Evolutionary conservation across 331 rosid species (phyloP), one percentile per base, ranked within the genome.

Genomic region (Stylosanthes scabra): DNA sequence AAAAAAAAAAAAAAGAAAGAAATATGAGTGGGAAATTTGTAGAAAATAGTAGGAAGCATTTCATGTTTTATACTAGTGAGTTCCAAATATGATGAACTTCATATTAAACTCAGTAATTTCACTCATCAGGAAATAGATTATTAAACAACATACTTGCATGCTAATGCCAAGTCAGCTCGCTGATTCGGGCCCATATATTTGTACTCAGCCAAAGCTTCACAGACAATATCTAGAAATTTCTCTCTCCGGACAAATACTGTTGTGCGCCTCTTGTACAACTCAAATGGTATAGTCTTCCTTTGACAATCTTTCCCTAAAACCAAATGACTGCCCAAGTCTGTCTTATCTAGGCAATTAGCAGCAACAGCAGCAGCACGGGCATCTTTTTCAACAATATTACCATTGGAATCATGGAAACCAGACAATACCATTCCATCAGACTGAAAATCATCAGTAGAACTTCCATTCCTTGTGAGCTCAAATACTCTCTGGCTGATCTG

Each of bases 171-270:
- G 85, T 95, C 99, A 14, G 87, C 87, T 83, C 96, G 86, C 85
- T 95, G 97, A 82, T 92, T 92, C 72, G 97, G 93, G 82, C 99
- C 91, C 65, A 95, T 87, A 57, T 62, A 42, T 57, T 69, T 60
- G 16, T 60, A 60, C 13, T 16, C 34, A 55, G 60, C 11, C 62
- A 61, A 39, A 37, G 27, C 29, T 45, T 27, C 34, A 56, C 52
- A 68, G 65, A 55, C 97, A 81, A 90, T 84, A 58, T 90, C 85
- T 65, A 95, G 77, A 82, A 92, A 95, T 50, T 57, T 78, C 67
- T 85, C 87, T 84, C 97, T 86, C 11, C 74, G 63, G 25, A 95
- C 83, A 31, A 88, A 69, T 44, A 83, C 87, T 61, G 97, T 87
- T 6, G 96, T 92, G 49, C 92, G 93, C 44, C 76, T 86, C 82